Percentiles rank a stretch among this genome's conserved stretches.
Conservation (phyloP, 164 flowering plant species). For the Vitis cinerea region DNA sequence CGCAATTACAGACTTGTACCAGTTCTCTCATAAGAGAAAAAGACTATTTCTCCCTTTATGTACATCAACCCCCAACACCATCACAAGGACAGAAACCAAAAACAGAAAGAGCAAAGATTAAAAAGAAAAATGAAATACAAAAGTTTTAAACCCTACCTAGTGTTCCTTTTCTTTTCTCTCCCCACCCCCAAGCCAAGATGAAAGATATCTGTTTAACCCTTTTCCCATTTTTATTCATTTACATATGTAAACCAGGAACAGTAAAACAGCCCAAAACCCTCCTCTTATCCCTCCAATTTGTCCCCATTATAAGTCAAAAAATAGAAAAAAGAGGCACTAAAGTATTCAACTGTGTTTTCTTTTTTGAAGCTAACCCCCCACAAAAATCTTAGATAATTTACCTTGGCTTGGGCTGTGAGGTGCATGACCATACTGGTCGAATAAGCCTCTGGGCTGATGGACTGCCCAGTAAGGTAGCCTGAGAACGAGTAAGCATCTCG, state of each 20-base stretch:
- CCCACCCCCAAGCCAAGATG: neutral
- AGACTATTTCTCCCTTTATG: constrained; percentile 16
- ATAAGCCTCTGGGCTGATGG: constrained; percentile 33
- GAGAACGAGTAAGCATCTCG: constrained; percentile 69
- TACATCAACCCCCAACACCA: constrained; percentile 23
- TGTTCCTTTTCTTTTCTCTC: neutral
- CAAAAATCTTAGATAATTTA: constrained; percentile 1
- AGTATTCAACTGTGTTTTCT: neutral
- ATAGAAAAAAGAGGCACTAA: neutral
- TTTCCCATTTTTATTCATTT: constrained; percentile 30
- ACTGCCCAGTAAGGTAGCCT: constrained; percentile 39
- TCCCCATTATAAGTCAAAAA: constrained; percentile 2
- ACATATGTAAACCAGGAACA: constrained; percentile 18
- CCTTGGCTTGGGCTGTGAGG: constrained; percentile 36
- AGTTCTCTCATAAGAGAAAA: constrained; percentile 10
- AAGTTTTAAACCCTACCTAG: constrained; percentile 11
- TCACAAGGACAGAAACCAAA: neutral
- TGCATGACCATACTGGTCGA: constrained; percentile 20
- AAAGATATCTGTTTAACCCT: neutral
- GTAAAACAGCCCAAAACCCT: constrained; percentile 6
- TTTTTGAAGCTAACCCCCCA: constrained; percentile 1
- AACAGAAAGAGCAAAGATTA: constrained; percentile 2
- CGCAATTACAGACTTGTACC: constrained; percentile 22
- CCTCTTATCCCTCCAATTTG: constrained; percentile 8
- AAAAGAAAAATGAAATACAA: constrained; percentile 1